Conservation (phyloP, 805 yeast genomes). For the Ogataea haglerorum region DNA sequence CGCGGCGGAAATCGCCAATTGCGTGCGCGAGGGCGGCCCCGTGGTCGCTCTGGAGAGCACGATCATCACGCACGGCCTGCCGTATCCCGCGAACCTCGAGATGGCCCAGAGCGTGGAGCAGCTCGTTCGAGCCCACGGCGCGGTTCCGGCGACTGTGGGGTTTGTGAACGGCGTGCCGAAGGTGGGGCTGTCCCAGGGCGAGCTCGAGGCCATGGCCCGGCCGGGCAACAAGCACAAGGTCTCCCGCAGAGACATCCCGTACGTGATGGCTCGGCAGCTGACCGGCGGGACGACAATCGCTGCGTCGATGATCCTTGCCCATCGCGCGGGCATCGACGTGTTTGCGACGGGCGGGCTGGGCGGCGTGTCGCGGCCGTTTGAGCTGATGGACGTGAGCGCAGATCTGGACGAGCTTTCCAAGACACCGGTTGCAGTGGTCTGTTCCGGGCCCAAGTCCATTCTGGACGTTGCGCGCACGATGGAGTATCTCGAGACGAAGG, state of each 20-base stretch:
- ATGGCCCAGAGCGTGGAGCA: slow-evolving; percentile 72
- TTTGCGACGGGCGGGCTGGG: slow-evolving; percentile 95
- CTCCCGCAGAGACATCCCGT: slow-evolving; percentile 77
- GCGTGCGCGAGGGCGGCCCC: slow-evolving; percentile 55
- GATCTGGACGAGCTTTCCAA: slow-evolving; percentile 81
- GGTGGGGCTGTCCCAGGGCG: slow-evolving; percentile 56
- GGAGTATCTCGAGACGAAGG: slow-evolving; percentile 88
- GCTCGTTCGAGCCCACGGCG: slow-evolving; percentile 58
- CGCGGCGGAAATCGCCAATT: slow-evolving; percentile 55
- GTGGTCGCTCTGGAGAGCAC: slow-evolving; percentile 85
- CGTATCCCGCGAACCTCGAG: slow-evolving; percentile 68
- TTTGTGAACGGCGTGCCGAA: slow-evolving; percentile 67
- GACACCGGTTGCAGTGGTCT: slow-evolving; percentile 86
- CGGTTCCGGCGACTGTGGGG: slow-evolving; percentile 82
- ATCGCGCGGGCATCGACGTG: slow-evolving; percentile 71
- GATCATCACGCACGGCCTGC: slow-evolving; percentile 86
- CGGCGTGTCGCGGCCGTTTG: slow-evolving; percentile 83
- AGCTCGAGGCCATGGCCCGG: slow-evolving; percentile 49
- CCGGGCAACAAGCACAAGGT: slow-evolving; percentile 49
- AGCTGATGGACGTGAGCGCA: slow-evolving; percentile 75
- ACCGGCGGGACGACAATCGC: slow-evolving; percentile 91
- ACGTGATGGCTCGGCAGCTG: slow-evolving; percentile 57
- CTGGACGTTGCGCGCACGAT: slow-evolving; percentile 76
- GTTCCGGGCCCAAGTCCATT: slow-evolving; percentile 88
- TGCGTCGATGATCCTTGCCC: slow-evolving; percentile 79